Percentiles rank a stretch among this genome's conserved stretches.
Conservation (phyloP, 139 green algal genomes). For the Gonium pectorale region DNA sequence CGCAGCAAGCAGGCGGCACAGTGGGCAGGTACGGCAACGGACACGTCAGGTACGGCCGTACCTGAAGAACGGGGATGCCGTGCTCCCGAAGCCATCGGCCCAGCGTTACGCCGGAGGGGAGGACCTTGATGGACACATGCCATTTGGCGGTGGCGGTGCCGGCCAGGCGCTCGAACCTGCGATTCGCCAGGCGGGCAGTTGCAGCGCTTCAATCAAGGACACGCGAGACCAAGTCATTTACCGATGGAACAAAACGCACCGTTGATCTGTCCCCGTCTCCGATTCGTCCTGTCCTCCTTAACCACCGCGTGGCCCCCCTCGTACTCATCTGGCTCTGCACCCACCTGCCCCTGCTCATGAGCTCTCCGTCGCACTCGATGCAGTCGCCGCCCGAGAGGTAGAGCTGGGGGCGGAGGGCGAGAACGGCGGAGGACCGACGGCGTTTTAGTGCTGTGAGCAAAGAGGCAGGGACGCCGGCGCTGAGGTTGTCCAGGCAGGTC, state of each 20-base stretch:
- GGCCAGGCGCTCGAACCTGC: constrained; percentile 31
- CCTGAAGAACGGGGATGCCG: constrained; percentile 38
- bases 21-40: no score
- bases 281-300: no score
- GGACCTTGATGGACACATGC: constrained; percentile 44
- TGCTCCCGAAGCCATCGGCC: constrained; percentile 37
- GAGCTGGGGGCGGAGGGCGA: no score
- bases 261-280: no score
- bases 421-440: no score
- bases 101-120: neutral
- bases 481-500: no score
- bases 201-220: neutral
- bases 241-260: neutral
- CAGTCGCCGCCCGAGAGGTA: constrained; percentile 32
- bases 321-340: neutral
- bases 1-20: neutral
- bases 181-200: neutral
- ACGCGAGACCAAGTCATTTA: neutral
- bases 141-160: constrained; percentile 37
- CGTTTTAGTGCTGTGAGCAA: no score
- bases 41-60: neutral
- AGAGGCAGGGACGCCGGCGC: no score
- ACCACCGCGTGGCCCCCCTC: neutral
- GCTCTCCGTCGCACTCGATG: constrained; percentile 7
- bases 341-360: constrained; percentile 32